A percentile compares a stretch with the other conserved stretches of the same genome.
These are phyloP conservation scores for Holtermannia corniformis DNA, from an alignment of 768 basidiomycete species.

Conservation along the genomic window DNA sequence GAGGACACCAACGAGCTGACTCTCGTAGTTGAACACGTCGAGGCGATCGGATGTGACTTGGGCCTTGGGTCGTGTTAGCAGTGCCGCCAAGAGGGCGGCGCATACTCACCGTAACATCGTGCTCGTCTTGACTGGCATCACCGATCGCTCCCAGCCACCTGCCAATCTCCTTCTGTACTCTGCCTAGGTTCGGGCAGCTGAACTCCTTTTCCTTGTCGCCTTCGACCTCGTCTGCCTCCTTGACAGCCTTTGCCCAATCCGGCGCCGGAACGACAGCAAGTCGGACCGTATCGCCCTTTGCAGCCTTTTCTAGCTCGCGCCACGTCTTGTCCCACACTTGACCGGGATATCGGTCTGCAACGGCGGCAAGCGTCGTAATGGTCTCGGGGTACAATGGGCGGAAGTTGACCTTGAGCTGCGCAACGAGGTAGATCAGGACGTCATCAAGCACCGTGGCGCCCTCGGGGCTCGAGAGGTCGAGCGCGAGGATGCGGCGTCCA, in stretches of 20 bases:
- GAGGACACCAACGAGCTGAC: slow-evolving; percentile 64
- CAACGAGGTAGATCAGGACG: slow-evolving; percentile 38
- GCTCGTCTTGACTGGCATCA: slow-evolving; percentile 30
- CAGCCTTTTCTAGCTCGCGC: slow-evolving; percentile 48
- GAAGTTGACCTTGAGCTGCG: slow-evolving; percentile 87
- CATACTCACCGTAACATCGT: slow-evolving; percentile 50
- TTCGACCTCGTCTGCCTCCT: slow-evolving; percentile 15
- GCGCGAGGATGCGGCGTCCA: slow-evolving; percentile 41
- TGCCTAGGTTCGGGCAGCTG: slow-evolving; percentile 35
- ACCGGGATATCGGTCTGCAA: slow-evolving; percentile 55
- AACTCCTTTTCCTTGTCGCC: slow-evolving; percentile 36
- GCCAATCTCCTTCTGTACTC: slow-evolving; percentile 7
- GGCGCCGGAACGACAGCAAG: slow-evolving; percentile 11
- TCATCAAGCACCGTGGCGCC: not conserved
- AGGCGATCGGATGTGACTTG: slow-evolving; percentile 50
- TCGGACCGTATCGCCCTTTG: slow-evolving; percentile 10
- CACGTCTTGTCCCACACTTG: slow-evolving; percentile 64
- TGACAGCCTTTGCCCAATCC: slow-evolving; percentile 13
- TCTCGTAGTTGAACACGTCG: slow-evolving; percentile 66
- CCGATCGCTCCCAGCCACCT: slow-evolving; percentile 15
- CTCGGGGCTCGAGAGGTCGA: slow-evolving; percentile 1
- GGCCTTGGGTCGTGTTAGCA: slow-evolving; percentile 19
- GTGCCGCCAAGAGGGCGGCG: no score
- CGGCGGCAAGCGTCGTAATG: slow-evolving; percentile 52
- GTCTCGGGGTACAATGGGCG: slow-evolving; percentile 83